A percentile compares a stretch with the other conserved stretches of the same genome.
Evolutionary conservation across 1,284 basidiomycete species (phyloP).

Genomic region (Volvariella surrecta): DNA sequence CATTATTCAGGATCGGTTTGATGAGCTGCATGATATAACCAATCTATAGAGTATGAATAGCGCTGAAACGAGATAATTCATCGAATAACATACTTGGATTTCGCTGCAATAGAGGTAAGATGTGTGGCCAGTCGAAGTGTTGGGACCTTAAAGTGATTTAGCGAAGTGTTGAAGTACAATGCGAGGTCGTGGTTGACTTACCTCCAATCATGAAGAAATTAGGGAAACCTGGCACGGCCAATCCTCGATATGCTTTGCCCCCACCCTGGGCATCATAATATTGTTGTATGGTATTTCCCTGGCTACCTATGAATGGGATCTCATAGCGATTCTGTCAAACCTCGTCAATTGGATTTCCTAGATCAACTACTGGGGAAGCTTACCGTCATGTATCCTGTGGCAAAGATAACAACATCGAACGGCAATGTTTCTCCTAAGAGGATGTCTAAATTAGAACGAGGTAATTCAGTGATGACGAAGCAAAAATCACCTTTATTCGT

Average conservation of each 20-base stretch:
- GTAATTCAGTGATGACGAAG: slow-evolving; percentile 4
- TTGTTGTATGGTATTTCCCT: slow-evolving; percentile 23
- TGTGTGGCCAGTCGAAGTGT: slow-evolving; percentile 35
- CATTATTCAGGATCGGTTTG: no score
- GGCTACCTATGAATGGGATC: slow-evolving; percentile 1
- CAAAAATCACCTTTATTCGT: slow-evolving; percentile 21
- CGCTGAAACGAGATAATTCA: no score
- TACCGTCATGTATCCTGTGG: slow-evolving; percentile 30
- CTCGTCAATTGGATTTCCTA: no score
- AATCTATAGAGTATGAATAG: no score
- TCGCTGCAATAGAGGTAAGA: slow-evolving; percentile 38
- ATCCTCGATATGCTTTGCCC: slow-evolving; percentile 32
- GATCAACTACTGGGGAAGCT: no score
- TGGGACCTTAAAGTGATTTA: slow-evolving; percentile 27
- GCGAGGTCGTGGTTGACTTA: no score
- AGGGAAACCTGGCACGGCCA: slow-evolving; percentile 31
- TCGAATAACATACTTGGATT: slow-evolving; percentile 22
- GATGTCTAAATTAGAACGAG: not conserved
- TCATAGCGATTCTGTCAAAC: no score
- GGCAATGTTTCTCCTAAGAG: slow-evolving; percentile 23
- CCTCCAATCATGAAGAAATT: slow-evolving; percentile 30
- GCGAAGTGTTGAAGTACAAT: not conserved
- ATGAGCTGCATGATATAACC: no score
- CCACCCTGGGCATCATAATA: slow-evolving; percentile 29
- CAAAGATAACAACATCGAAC: slow-evolving; percentile 29